Base-by-base conservation (phyloP, 2,329 filamentous ascomycete genomes). In the Pseudogymnoascus sp. region DNA sequence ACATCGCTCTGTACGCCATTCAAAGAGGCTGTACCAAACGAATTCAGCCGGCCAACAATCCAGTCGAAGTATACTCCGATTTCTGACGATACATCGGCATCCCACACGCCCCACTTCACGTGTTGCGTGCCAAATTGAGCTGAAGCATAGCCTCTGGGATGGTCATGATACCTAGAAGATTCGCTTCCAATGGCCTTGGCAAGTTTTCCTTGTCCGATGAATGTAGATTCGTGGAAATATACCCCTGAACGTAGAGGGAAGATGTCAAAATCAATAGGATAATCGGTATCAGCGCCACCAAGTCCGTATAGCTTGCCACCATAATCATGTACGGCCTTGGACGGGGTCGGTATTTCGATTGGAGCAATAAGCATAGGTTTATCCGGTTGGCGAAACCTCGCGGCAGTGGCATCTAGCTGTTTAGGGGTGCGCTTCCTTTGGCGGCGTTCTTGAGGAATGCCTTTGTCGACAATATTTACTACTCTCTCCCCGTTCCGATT, bases 261-360 rank as follows among this genome's bases (percentile, higher is more conserved):
- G 4, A 84, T 72, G 53, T 87, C 84, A 65, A 88, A 88, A 68
- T 88, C 80, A 35, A 82, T 79, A 0, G 84, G 82, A 70, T 88
- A 88, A 23, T 79, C 77, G 1, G 82, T 84, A 1, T 85, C 85
- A 70, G 84, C 86, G 0, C 83, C 82, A 0, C 82, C 83, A 7
- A 88, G 74, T 0, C 84, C 83, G 10, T 71, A 67, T n/a, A 88
- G 70, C 65, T 79, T 82, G 46, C 59, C 65, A 4, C 66, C 64
- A n/a, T 67, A 66, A 59, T 67, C 64, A 3, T 69, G 63, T 3
- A 62, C 53, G 13, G 68, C 68, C 31, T 69, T 63, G 19, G 59
- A 21, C 15, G 66, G 66, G 19, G 64, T 69, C 42, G 67, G 38
- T 33, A 9, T 46, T 17, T 23, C 37, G n/a, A 64, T n/a, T 29